phyloP scores from a whole-genome alignment of 2,329 filamentous ascomycete genomes.

The Microsporum audouinii region DNA sequence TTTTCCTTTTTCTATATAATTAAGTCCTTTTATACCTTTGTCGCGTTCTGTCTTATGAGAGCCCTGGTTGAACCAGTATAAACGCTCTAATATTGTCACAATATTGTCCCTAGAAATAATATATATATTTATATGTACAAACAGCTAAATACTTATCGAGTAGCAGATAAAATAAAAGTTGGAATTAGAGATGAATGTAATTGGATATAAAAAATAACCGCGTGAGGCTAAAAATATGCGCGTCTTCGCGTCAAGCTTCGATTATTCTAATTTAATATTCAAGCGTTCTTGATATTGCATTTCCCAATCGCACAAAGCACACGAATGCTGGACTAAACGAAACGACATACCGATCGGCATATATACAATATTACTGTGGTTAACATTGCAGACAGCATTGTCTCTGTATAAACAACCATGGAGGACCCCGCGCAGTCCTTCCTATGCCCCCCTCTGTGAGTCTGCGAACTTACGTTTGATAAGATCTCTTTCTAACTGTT shows the following conservation, averaged over 20 bases:
- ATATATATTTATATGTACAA: too few species aligned
- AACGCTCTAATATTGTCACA: too few species aligned
- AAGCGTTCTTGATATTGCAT: background rate
- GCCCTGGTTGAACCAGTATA: too few species aligned
- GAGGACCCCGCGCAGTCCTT: slow-evolving; percentile 16
- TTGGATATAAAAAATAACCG: background rate
- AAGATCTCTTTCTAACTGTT: background rate
- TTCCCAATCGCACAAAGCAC: background rate
- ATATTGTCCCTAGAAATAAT: too few species aligned
- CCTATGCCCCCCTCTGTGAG: slow-evolving; percentile 23
- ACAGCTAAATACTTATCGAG: too few species aligned
- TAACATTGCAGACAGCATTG: background rate
- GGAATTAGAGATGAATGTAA: too few species aligned
- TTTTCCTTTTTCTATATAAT: too few species aligned
- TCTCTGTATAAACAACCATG: background rate
- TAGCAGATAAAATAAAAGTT: too few species aligned
- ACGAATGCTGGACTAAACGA: background rate
- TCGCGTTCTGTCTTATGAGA: too few species aligned
- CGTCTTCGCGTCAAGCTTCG: background rate
- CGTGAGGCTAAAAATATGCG: background rate
- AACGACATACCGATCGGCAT: background rate
- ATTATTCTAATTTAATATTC: background rate
- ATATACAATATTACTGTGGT: background rate
- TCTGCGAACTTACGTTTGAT: background rate
- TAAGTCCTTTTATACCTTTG: too few species aligned